Evolutionary conservation across 2,329 filamentous ascomycete genomes (phyloP), one percentile per base, ranked within the genome.

Genomic region (Fusarium transvaalense): DNA sequence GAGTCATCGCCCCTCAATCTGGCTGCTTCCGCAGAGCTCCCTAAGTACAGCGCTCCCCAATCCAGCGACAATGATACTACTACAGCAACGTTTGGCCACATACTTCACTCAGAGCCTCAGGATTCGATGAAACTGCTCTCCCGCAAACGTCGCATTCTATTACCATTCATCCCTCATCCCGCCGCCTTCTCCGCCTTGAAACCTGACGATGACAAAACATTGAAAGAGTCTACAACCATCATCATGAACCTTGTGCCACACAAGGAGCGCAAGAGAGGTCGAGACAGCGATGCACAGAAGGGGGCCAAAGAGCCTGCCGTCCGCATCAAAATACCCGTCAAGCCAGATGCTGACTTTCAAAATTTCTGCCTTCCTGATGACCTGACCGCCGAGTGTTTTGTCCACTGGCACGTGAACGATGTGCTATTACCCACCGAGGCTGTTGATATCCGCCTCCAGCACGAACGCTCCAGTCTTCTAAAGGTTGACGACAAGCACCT

Each of bases 71-170:
- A 23, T 21, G 65, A 63, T n/a, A 53, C 70, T 8, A 81, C 82
- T 2, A 75, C 71, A 4, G 84, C 85, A 13, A 78, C 79, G 4
- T 88, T 88, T 68, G 86, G 86, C 19, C 82, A 85, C 54, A 65
- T 88, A 34, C 79, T 88, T 0, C 82, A 84, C 61, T 35, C 41
- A 10, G 43, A 55, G 8, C 27, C 38, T 14, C 35, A 47, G n/a
- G 31, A 25, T 19, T 53, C 61, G 12, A 37, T 42, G 1, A 39
- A 38, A 23, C 31, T 34, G 12, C 56, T 66, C 31, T n/a, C 41
- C 13, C 63, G 68, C 17, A 47, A 37, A 15, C 68, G 68, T 7
- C 82, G 81, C 46, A 77, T 83, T 45, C 80, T 88, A 35, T 76
- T 78, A 1, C 82, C 86, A 3, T 56, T 79, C 6, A 74, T 82